phyloP scores from a whole-genome alignment of 352 stramenopile genomes.

The Globisporangium megalacanthum region DNA sequence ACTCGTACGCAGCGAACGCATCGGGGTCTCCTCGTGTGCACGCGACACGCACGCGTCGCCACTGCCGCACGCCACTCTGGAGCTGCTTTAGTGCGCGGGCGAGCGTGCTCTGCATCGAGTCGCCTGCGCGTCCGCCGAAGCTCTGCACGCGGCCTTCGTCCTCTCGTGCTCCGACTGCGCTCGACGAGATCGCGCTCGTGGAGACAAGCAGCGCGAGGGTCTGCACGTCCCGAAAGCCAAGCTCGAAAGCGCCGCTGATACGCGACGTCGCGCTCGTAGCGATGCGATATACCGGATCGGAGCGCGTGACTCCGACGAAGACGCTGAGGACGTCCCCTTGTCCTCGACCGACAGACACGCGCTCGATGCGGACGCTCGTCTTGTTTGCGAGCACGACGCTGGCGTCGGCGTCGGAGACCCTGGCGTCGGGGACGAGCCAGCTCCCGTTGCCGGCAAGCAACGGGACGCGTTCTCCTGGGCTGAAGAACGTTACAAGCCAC shows the following conservation, averaged over 20 bases:
- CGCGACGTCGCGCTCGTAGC: constrained; percentile 1
- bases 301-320: constrained; percentile 13
- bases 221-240: constrained; percentile 18
- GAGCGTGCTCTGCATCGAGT: constrained; percentile 28
- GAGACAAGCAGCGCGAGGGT: constrained; percentile 6
- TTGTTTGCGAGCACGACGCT: constrained; percentile 1
- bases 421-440: constrained; percentile 8
- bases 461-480: constrained; percentile 20
- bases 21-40: constrained; percentile 9
- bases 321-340: constrained; percentile 22
- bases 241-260: constrained; percentile 18
- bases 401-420: constrained; percentile 12
- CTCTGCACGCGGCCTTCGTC: constrained; percentile 24
- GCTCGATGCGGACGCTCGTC: constrained; percentile 13
- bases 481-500: constrained; percentile 42
- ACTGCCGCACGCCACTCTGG: background rate
- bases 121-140: constrained; percentile 19
- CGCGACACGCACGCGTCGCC: constrained; percentile 3
- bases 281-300: constrained; percentile 26
- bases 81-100: constrained; percentile 6
- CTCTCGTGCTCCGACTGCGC: constrained; percentile 24
- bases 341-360: constrained; percentile 19
- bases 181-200: constrained; percentile 19
- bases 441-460: constrained; percentile 14
- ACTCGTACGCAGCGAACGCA: constrained; percentile 8